Evolutionary conservation across 495 filamentous ascomycete species (phyloP).

Genomic region (Massariosphaeria phaeospora): DNA sequence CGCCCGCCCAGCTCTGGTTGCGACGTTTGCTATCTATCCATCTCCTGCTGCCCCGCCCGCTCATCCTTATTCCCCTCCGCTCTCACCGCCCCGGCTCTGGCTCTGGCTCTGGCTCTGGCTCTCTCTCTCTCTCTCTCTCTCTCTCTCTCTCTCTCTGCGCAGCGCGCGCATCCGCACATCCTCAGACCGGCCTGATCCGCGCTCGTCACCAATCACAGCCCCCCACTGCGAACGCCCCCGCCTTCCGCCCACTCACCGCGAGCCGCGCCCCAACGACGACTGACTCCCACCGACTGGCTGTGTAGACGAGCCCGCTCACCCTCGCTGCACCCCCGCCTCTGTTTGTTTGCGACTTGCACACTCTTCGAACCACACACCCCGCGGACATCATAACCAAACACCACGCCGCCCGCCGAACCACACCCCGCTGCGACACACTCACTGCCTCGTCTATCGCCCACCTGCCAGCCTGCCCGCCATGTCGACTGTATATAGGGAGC

Average conservation of each 20-base stretch:
- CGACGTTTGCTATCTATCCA: neutral
- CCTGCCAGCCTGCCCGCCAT: conserved; percentile 16
- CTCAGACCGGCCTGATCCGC: neutral
- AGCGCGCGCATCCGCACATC: neutral
- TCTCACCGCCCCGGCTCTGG: neutral
- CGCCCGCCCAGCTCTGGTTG: too few species aligned
- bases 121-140: neutral
- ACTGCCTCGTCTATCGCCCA: neutral
- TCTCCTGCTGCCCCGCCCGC: neutral
- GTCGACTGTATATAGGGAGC: conserved; percentile 31
- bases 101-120: neutral
- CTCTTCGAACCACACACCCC: neutral
- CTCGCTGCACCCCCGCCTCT: neutral
- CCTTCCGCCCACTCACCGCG: neutral
- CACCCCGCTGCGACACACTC: neutral
- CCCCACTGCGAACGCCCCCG: neutral
- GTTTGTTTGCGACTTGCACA: neutral
- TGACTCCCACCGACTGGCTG: neutral
- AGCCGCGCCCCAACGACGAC: neutral
- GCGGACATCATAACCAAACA: neutral
- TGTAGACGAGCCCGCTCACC: too few species aligned
- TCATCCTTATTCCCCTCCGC: neutral
- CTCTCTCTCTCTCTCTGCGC: neutral
- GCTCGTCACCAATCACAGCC: neutral
- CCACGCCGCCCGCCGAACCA: neutral